Evolutionary conservation across 1,284 basidiomycete species (phyloP).

Genomic region (Pholiota adiposa): DNA sequence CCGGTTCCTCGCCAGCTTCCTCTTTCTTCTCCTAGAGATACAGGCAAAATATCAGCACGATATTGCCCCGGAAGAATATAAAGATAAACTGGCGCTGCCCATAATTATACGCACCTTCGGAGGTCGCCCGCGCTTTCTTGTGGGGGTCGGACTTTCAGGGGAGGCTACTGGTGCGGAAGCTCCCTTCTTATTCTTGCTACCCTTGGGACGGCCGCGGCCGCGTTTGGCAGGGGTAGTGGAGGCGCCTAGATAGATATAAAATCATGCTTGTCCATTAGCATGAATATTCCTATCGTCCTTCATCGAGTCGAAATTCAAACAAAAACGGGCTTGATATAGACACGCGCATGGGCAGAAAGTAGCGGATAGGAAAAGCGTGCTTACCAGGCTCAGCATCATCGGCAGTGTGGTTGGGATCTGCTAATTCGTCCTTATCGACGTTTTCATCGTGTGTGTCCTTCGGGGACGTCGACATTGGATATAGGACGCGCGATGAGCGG

Average conservation of each 20-base stretch:
- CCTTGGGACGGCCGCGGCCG: slow-evolving; percentile 78
- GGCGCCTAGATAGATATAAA: slow-evolving; percentile 27
- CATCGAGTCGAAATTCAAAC: slow-evolving; percentile 23
- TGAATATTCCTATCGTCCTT: slow-evolving; percentile 16
- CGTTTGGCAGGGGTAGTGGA: slow-evolving; percentile 54
- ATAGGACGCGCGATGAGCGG: slow-evolving; percentile 24
- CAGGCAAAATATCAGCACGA: slow-evolving; percentile 18
- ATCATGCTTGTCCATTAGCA: slow-evolving; percentile 25
- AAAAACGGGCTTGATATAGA: slow-evolving; percentile 11
- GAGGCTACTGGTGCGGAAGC: slow-evolving; percentile 40
- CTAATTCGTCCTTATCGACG: slow-evolving; percentile 46
- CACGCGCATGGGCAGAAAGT: slow-evolving; percentile 22
- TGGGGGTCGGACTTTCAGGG: slow-evolving; percentile 41
- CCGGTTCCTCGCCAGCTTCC: slow-evolving; percentile 51
- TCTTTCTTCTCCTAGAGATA: slow-evolving; percentile 59
- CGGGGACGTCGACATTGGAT: slow-evolving; percentile 46
- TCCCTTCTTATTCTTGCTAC: slow-evolving; percentile 81
- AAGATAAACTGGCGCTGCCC: slow-evolving; percentile 20
- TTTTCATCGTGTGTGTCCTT: slow-evolving; percentile 41
- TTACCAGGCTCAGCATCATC: slow-evolving; percentile 45
- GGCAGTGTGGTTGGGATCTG: slow-evolving; percentile 31
- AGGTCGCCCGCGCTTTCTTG: slow-evolving; percentile 72
- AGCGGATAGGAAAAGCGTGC: slow-evolving; percentile 19
- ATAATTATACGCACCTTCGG: slow-evolving; percentile 62
- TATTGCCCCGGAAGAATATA: slow-evolving; percentile 17